Base-by-base conservation (phyloP, 768 basidiomycete genomes). In the Mycena sanguinolenta region DNA sequence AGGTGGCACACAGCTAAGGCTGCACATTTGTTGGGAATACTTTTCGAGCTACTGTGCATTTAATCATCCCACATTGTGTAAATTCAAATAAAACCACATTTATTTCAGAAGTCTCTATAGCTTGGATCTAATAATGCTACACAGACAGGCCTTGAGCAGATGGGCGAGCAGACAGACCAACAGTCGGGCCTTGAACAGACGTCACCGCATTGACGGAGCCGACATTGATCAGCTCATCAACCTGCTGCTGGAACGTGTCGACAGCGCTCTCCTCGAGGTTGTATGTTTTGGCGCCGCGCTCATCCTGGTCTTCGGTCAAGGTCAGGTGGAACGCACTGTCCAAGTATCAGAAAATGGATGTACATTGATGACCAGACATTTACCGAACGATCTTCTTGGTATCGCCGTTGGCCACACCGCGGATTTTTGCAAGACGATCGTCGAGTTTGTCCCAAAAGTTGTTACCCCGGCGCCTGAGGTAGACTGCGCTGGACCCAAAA, bases 401-500 rank as follows among this genome's bases (percentile, higher is more conserved):
- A 46, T 73, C 71, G 14, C 63, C 62, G 10, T 38, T 57, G 28
- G 69, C 62, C 3, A 3, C 58, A 2, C 58, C 36, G 28, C 71
- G 70, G 30, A 75, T 63, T 25, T 57, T 13, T 2, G 36, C 16
- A 30, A 76, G 63, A 16, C 67, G 46, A 2, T 38, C 70, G 52
- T 76, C 70, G 42, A 76, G 64, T 8, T 64, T 50, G 49, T 76
- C 62, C 75, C 75, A 76, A 46, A 64, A 76, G 17, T 65, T 66
- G 14, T 7, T 3, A 19, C 60, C 58, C 3, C 38, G 57, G 36
- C 67, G 52, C 8, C 58, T 57, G 13, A 57, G 14, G 28, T 58
- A 59, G 23, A 75, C 69, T 73, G 3, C 72, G 74, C 74, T 76
- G n/a, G n/a, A n/a, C n/a, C n/a, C n/a, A n/a, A n/a, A n/a, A n/a